These are phyloP conservation scores for Puccinia horiana DNA, from an alignment of 1,284 basidiomycete species.

Conservation along the genomic window DNA sequence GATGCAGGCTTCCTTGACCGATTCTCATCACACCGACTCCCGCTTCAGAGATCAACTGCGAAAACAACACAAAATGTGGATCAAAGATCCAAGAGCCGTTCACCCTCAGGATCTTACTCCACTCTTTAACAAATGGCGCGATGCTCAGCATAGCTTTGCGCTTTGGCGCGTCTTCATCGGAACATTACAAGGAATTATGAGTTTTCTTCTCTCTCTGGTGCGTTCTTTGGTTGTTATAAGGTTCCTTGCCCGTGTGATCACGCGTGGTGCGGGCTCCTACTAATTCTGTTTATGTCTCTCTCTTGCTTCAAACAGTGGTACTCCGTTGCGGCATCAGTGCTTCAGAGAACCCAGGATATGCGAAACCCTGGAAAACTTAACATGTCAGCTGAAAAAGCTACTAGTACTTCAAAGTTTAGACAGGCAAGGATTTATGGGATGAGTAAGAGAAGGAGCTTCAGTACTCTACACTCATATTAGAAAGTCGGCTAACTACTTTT, in stretches of 20 bases:
- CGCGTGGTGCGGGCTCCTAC: background rate
- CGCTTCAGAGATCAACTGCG: background rate
- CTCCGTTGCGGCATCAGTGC: background rate
- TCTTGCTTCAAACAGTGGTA: background rate
- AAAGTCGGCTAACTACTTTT: background rate
- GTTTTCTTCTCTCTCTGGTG: slow-evolving; percentile 3
- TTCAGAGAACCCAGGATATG: background rate
- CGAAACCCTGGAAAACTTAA: background rate
- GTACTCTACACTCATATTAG: background rate
- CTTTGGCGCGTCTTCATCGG: background rate
- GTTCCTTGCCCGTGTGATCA: background rate
- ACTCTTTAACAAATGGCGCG: slow-evolving; percentile 6
- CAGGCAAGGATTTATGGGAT: background rate
- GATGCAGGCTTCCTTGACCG: background rate
- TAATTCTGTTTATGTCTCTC: background rate
- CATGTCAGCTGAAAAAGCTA: background rate
- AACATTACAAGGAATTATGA: slow-evolving; percentile 11
- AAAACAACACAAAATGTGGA: background rate
- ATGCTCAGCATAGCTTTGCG: background rate
- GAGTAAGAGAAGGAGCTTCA: background rate
- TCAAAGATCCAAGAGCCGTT: background rate
- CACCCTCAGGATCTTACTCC: background rate
- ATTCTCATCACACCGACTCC: background rate
- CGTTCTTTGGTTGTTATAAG: background rate
- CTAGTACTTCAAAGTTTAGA: background rate